phyloP scores from a whole-genome alignment of 2,329 filamentous ascomycete species.

The Samsoniella hepiali region DNA sequence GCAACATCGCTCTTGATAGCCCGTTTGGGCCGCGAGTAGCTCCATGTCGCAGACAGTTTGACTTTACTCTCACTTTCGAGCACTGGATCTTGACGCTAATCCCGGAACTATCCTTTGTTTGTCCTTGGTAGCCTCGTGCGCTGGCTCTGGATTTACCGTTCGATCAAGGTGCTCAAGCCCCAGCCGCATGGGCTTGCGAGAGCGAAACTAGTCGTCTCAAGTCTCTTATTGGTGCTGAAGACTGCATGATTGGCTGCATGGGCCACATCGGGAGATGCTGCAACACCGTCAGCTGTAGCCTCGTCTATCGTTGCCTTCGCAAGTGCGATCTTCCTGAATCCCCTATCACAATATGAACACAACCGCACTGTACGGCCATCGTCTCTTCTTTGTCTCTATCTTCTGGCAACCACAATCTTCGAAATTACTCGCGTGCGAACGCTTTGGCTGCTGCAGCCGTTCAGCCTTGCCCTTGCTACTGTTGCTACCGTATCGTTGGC shows the following conservation, averaged over 20 bases:
- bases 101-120: constrained; percentile 5
- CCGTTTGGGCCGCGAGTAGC: constrained; percentile 4
- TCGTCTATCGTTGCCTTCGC: not conserved
- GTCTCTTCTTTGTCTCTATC: constrained; percentile 7
- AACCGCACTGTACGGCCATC: constrained; percentile 5
- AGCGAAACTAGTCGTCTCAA: not conserved
- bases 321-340: not conserved
- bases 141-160: constrained; percentile 4
- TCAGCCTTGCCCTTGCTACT: constrained; percentile 6
- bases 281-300: not conserved
- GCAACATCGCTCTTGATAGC: not conserved
- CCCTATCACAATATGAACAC: constrained; percentile 13
- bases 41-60: constrained; percentile 5
- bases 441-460: constrained; percentile 8
- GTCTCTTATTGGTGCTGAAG: not conserved
- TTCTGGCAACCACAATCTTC: constrained; percentile 5
- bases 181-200: constrained; percentile 2
- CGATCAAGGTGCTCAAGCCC: not conserved
- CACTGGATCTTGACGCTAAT: constrained; percentile 2
- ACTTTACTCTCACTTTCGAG: constrained; percentile 12
- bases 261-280: not conserved
- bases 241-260: constrained; percentile 2
- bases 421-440: constrained; percentile 8
- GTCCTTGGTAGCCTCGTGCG: not conserved
- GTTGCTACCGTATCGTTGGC: constrained; percentile 5